Percentiles rank a stretch among this genome's conserved stretches.
Conservation (phyloP, 225 moss, liverwort and hornwort genomes). For the Physcomitrium patens region DNA sequence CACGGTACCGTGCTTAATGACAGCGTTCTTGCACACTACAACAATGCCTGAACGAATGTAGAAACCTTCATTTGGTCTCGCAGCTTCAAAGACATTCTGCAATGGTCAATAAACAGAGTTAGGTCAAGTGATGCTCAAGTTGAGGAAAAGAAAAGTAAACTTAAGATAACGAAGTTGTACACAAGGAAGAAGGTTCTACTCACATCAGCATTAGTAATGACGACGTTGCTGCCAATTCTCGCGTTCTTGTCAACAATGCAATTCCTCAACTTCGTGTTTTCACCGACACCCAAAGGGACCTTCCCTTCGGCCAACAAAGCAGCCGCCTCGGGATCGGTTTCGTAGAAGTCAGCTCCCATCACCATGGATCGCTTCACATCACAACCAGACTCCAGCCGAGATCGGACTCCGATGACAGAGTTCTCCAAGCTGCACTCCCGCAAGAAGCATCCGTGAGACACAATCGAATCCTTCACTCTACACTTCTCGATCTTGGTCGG, state of each 20-base stretch:
- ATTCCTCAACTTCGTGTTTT: slow-evolving; percentile 64
- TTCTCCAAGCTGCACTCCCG: slow-evolving; percentile 54
- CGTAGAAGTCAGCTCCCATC: slow-evolving; percentile 65
- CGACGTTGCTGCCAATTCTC: slow-evolving; percentile 60
- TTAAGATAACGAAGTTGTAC: neutral
- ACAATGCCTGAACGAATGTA: slow-evolving; percentile 59
- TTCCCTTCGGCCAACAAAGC: slow-evolving; percentile 58
- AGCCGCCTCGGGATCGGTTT: slow-evolving; percentile 59
- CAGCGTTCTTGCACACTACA: slow-evolving; percentile 50
- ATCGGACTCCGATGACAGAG: slow-evolving; percentile 62
- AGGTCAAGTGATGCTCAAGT: too few relatives aligned
- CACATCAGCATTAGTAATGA: slow-evolving; percentile 68
- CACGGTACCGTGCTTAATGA: slow-evolving; percentile 49
- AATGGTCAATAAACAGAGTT: neutral
- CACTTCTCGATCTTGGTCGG: slow-evolving; percentile 55
- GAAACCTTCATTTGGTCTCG: slow-evolving; percentile 48
- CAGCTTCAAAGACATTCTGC: slow-evolving; percentile 63
- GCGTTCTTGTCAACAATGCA: slow-evolving; percentile 77
- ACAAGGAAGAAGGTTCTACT: slow-evolving; percentile 1
- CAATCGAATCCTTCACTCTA: slow-evolving; percentile 55
- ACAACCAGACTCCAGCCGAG: slow-evolving; percentile 54
- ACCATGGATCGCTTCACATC: slow-evolving; percentile 60
- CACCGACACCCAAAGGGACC: slow-evolving; percentile 70
- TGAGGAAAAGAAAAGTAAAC: neutral
- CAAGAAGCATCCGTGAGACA: slow-evolving; percentile 76